These are phyloP conservation scores for Pyrenophora teres DNA, from an alignment of 2,329 filamentous ascomycete genomes.

Conservation along the genomic window DNA sequence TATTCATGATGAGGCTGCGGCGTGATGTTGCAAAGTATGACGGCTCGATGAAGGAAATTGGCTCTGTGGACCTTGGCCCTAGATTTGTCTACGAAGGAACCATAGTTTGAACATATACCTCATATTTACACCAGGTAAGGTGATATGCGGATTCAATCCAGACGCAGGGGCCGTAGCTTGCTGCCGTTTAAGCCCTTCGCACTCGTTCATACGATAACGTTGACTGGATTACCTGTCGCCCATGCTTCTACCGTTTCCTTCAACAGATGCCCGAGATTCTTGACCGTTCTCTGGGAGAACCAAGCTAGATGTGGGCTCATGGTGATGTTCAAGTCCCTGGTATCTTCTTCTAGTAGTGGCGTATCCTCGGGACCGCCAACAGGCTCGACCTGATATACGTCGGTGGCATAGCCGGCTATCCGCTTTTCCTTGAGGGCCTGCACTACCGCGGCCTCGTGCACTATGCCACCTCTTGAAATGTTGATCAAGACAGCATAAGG, in stretches of 20 bases:
- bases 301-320: constrained; percentile 61
- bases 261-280: constrained; percentile 52
- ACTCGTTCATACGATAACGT: constrained; percentile 38
- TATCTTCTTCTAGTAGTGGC: constrained; percentile 52
- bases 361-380: constrained; percentile 48
- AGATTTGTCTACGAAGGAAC: too few relatives aligned
- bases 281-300: constrained; percentile 55
- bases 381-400: constrained; percentile 58
- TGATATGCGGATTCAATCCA: too few relatives aligned
- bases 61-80: too few relatives aligned
- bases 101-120: too few relatives aligned
- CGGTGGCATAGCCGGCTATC: constrained; percentile 57
- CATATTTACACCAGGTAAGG: too few relatives aligned
- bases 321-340: constrained; percentile 55
- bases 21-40: too few relatives aligned
- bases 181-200: too few relatives aligned
- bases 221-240: constrained; percentile 47
- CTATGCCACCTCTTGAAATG: constrained; percentile 56
- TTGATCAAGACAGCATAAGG: constrained; percentile 55
- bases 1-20: too few relatives aligned
- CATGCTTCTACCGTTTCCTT: constrained; percentile 56
- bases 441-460: constrained; percentile 56
- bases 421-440: constrained; percentile 51
- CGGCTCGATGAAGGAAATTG: too few relatives aligned
- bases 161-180: too few relatives aligned